Percentiles rank a stretch among this genome's conserved stretches.
Evolutionary conservation across 139 green algal genomes (phyloP).

Genomic region (Picochlorum sp.): DNA sequence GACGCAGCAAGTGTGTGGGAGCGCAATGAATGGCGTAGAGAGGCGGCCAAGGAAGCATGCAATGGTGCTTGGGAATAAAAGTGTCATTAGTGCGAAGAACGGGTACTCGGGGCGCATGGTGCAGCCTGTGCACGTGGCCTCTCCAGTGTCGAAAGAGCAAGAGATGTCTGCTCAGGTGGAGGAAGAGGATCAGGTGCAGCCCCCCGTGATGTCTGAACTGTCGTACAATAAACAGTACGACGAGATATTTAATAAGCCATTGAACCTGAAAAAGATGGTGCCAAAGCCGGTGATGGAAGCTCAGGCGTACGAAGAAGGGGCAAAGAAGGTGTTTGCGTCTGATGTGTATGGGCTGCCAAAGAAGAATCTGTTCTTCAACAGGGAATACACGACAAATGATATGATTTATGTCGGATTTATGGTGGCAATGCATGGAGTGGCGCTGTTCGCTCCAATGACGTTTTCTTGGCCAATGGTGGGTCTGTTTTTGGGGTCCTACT

Average conservation of each 20-base stretch:
- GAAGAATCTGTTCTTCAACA: slow-evolving; percentile 33
- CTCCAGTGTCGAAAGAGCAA: not conserved
- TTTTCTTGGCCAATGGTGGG: slow-evolving; percentile 69
- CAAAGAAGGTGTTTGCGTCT: slow-evolving; percentile 35
- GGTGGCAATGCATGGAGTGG: slow-evolving; percentile 58
- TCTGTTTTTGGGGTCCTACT: slow-evolving; percentile 44
- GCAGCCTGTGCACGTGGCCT: not conserved
- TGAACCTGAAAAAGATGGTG: slow-evolving; percentile 48
- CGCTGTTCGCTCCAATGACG: slow-evolving; percentile 59
- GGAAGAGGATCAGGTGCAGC: not conserved
- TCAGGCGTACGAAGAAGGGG: slow-evolving; percentile 25
- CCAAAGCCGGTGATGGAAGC: slow-evolving; percentile 63
- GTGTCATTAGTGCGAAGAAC: not conserved
- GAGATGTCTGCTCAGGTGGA: not conserved
- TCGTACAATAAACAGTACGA: slow-evolving; percentile 80
- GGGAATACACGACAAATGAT: slow-evolving; percentile 61
- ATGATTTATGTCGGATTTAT: slow-evolving; percentile 68
- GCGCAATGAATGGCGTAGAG: too few species aligned
- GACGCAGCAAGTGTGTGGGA: too few species aligned
- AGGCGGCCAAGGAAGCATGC: too few species aligned
- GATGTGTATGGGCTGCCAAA: slow-evolving; percentile 49
- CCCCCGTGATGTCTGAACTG: not conserved
- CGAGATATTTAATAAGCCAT: slow-evolving; percentile 38
- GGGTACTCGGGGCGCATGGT: not conserved
- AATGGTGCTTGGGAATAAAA: too few species aligned